phyloP scores from a whole-genome alignment of 1,284 basidiomycete species.

The Ceratobasidium sp. region DNA sequence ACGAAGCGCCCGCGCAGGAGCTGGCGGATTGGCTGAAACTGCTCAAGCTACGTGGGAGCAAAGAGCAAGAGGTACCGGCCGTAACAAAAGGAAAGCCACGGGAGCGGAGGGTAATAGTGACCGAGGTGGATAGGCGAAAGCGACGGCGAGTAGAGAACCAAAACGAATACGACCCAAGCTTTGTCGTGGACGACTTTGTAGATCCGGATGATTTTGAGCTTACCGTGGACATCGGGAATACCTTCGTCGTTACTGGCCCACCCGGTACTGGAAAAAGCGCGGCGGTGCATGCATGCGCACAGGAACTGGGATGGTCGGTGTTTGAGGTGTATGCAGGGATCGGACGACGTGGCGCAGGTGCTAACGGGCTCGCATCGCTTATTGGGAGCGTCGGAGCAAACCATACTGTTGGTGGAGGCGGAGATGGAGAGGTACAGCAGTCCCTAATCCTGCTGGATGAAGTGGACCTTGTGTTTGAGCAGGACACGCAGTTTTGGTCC shows the following conservation, averaged over 20 bases:
- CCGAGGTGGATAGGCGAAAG: slow-evolving; percentile 46
- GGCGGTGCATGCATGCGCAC: slow-evolving; percentile 90
- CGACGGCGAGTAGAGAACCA: slow-evolving; percentile 47
- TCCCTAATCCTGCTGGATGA: slow-evolving; percentile 96
- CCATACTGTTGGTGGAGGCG: slow-evolving; percentile 69
- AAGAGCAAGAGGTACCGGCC: slow-evolving; percentile 42
- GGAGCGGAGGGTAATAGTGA: slow-evolving; percentile 49
- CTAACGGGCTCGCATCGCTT: slow-evolving; percentile 74
- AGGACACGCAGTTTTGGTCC: slow-evolving; percentile 93
- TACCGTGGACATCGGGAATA: slow-evolving; percentile 67
- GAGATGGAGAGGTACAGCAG: slow-evolving; percentile 64
- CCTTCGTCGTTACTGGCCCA: slow-evolving; percentile 86
- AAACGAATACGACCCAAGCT: slow-evolving; percentile 49
- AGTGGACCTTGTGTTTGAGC: slow-evolving; percentile 91
- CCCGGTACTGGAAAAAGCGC: slow-evolving; percentile 92
- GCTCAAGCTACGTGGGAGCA: slow-evolving; percentile 66
- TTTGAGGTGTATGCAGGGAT: slow-evolving; percentile 99
- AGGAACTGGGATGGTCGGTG: slow-evolving; percentile 93
- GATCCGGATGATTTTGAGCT: slow-evolving; percentile 59
- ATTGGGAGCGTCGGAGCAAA: slow-evolving; percentile 95
- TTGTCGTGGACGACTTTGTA: slow-evolving; percentile 49
- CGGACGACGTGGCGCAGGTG: slow-evolving; percentile 78
- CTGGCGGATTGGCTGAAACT: slow-evolving; percentile 85
- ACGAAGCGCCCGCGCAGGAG: slow-evolving; percentile 76
- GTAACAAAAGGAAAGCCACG: slow-evolving; percentile 24